phyloP scores from a whole-genome alignment of 2,329 filamentous ascomycete species.

The Aspergillus clavatus region DNA sequence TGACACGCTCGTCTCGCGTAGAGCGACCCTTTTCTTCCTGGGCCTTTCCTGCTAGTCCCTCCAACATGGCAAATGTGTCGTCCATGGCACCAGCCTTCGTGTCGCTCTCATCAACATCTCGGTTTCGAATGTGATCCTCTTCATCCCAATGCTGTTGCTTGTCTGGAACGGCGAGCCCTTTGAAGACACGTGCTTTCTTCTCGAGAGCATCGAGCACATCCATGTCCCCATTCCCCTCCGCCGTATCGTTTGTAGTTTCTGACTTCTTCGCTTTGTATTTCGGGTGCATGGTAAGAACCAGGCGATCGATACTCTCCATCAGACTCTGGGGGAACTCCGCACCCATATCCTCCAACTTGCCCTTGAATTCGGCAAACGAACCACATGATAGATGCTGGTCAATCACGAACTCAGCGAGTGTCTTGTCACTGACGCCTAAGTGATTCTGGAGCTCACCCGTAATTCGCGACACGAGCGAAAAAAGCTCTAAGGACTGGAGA shows the following conservation, averaged over 20 bases:
- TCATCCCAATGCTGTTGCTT: conserved; percentile 56
- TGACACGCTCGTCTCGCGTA: conserved; percentile 33
- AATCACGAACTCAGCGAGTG: conserved; percentile 93
- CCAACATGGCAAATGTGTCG: conserved; percentile 87
- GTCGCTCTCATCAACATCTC: conserved; percentile 31
- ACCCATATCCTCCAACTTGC: conserved; percentile 67
- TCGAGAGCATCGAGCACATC: conserved; percentile 48
- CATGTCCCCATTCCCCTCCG: conserved; percentile 41
- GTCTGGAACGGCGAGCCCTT: conserved; percentile 81
- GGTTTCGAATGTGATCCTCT: conserved; percentile 39
- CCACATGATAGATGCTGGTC: conserved; percentile 75
- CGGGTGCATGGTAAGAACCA: conserved; percentile 86
- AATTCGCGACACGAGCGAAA: conserved; percentile 92
- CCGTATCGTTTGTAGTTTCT: conserved; percentile 28
- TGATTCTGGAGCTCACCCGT: conserved; percentile 93
- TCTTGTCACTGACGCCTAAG: conserved; percentile 86
- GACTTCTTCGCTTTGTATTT: conserved; percentile 63
- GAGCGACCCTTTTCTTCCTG: conserved; percentile 34
- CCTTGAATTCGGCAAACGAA: conserved; percentile 68
- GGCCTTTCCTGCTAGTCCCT: conserved; percentile 69
- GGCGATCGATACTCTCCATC: conserved; percentile 83
- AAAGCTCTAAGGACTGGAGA: conserved; percentile 80
- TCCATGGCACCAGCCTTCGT: conserved; percentile 67
- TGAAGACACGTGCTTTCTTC: conserved; percentile 83
- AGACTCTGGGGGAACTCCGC: conserved; percentile 81